These are phyloP conservation scores for Phialemonium atrogriseum DNA, from an alignment of 2,329 filamentous ascomycete genomes.

Conservation along the genomic window DNA sequence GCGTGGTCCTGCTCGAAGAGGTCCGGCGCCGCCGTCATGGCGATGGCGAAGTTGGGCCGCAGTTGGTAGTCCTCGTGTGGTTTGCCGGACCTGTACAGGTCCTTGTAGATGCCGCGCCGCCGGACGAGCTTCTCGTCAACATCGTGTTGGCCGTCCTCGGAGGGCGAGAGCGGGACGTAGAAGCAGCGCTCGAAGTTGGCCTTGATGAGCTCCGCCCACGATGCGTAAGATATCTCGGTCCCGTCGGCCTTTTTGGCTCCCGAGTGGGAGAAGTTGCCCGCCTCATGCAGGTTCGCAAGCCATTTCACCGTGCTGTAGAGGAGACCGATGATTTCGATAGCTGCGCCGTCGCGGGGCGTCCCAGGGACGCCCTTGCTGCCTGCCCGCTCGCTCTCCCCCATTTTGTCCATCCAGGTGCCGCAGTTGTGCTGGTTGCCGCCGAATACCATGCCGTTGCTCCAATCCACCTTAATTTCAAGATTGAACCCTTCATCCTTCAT, in stretches of 20 bases:
- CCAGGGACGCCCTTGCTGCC: constrained; percentile 89
- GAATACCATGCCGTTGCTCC: constrained; percentile 83
- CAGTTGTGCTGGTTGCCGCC: constrained; percentile 93
- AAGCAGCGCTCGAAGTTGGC: constrained; percentile 87
- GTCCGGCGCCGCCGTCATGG: constrained; percentile 87
- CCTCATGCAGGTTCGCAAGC: constrained; percentile 59
- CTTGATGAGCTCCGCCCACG: constrained; percentile 77
- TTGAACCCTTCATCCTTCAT: constrained; percentile 93
- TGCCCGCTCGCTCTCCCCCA: constrained; percentile 93
- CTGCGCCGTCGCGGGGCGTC: constrained; percentile 92
- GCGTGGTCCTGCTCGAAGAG: constrained; percentile 77
- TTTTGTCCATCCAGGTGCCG: constrained; percentile 99
- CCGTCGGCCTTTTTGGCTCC: constrained; percentile 62
- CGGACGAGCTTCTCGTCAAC: constrained; percentile 75
- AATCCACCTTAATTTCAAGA: constrained; percentile 84
- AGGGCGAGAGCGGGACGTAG: constrained; percentile 64
- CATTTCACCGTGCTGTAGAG: constrained; percentile 83
- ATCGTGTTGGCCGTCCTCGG: constrained; percentile 69
- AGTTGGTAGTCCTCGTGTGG: constrained; percentile 98
- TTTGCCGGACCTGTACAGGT: constrained; percentile 87
- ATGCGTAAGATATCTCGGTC: constrained; percentile 55
- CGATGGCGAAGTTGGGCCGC: constrained; percentile 86
- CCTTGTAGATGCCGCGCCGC: constrained; percentile 95
- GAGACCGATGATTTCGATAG: constrained; percentile 89
- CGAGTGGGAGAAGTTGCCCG: constrained; percentile 64